Conservation (phyloP, 257 asterid species). For the Nicotiana noctiflora region DNA sequence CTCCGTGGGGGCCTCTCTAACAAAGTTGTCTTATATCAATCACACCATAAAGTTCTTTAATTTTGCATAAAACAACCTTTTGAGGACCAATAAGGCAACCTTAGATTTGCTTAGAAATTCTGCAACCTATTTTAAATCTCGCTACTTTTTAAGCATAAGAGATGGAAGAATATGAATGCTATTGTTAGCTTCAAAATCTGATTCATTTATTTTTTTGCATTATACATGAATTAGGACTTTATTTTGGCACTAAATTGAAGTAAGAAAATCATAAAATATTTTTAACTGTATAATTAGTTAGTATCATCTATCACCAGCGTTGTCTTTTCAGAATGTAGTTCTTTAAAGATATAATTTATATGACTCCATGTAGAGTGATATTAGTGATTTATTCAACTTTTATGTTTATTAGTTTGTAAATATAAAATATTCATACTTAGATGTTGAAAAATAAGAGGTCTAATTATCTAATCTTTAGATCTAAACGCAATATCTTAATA, state of each 20-base stretch:
- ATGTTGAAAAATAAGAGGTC: too few species aligned
- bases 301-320: too few species aligned
- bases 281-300: too few species aligned
- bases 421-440: too few species aligned
- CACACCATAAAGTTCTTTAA: conserved; percentile 3
- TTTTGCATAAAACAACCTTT: background rate
- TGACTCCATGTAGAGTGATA: too few species aligned
- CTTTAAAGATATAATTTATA: too few species aligned
- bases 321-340: too few species aligned
- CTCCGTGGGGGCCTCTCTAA: conserved; percentile 7
- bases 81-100: background rate
- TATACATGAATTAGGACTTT: background rate
- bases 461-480: too few species aligned
- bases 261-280: background rate
- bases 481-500: too few species aligned
- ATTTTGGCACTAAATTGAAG: background rate
- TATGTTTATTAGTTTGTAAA: too few species aligned
- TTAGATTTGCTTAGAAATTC: background rate
- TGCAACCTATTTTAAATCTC: background rate
- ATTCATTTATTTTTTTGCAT: too few species aligned
- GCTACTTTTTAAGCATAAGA: background rate
- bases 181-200: background rate
- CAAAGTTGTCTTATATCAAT: conserved; percentile 16
- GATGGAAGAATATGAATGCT: background rate
- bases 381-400: too few species aligned